A percentile compares a stretch with the other conserved stretches of the same genome.
Evolutionary conservation across 2,329 filamentous ascomycete genomes (phyloP).

Genomic region (Zasmidium citrigriseum): DNA sequence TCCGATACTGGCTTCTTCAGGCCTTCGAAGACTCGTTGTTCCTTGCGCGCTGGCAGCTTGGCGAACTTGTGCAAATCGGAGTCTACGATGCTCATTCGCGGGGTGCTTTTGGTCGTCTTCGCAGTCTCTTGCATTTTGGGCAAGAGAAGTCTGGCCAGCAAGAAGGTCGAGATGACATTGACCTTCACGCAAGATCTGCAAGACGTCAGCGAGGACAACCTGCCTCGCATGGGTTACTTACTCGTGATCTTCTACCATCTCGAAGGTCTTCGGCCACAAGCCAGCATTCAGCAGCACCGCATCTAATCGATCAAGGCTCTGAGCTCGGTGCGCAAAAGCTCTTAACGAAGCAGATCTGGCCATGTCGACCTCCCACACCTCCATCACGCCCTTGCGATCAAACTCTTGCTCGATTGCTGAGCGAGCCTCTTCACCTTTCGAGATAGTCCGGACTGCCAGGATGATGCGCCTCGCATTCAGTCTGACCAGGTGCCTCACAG

Average conservation of each 20-base stretch:
- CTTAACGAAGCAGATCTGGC: conserved; percentile 34
- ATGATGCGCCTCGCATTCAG: conserved; percentile 44
- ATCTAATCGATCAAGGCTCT: conserved; percentile 34
- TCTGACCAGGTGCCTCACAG: conserved; percentile 44
- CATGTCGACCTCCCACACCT: conserved; percentile 47
- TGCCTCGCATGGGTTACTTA: background rate
- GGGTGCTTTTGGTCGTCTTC: conserved; percentile 19
- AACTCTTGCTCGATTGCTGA: conserved; percentile 34
- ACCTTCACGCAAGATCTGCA: conserved; percentile 50
- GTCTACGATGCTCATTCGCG: conserved; percentile 37
- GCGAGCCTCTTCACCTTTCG: conserved; percentile 44
- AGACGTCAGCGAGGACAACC: background rate
- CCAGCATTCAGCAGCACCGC: conserved; percentile 39
- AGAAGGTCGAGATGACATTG: conserved; percentile 54
- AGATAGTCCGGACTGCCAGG: conserved; percentile 41
- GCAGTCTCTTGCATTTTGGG: conserved; percentile 51
- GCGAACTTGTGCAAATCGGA: conserved; percentile 46
- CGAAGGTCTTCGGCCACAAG: conserved; percentile 41
- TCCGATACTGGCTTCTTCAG: conserved; percentile 13
- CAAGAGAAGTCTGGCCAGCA: conserved; percentile 51
- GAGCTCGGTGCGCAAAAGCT: conserved; percentile 28
- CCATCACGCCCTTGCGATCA: conserved; percentile 28
- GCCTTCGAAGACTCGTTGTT: conserved; percentile 6
- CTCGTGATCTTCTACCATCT: background rate
- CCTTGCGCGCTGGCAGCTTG: conserved; percentile 50